These are phyloP conservation scores for Penicillium sp. DNA, from an alignment of 2,329 filamentous ascomycete species.

Conservation along the genomic window DNA sequence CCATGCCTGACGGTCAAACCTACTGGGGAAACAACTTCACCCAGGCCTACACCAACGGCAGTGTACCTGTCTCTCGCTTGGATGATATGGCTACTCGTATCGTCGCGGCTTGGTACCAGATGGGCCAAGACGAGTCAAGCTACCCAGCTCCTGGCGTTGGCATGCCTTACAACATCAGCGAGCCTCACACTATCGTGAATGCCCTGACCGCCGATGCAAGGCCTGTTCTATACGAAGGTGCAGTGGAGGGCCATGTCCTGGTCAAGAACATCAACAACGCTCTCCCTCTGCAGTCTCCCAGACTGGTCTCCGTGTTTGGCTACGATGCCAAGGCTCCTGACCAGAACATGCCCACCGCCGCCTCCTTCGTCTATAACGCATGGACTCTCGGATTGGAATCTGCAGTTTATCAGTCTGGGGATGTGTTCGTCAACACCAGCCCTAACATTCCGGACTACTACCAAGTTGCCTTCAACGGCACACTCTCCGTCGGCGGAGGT, in stretches of 20 bases:
- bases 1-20: conserved; percentile 64
- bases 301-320: conserved; percentile 56
- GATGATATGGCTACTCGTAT: conserved; percentile 61
- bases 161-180: conserved; percentile 41
- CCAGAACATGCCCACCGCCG: conserved; percentile 31
- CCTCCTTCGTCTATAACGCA: conserved; percentile 11
- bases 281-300: conserved; percentile 46
- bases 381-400: conserved; percentile 15
- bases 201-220: conserved; percentile 49
- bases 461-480: conserved; percentile 49
- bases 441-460: conserved; percentile 23
- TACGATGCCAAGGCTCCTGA: conserved; percentile 53
- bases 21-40: conserved; percentile 44
- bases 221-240: conserved; percentile 49
- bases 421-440: conserved; percentile 23
- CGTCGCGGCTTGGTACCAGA: conserved; percentile 50
- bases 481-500: conserved; percentile 50
- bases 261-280: conserved; percentile 54
- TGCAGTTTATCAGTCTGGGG: conserved; percentile 3
- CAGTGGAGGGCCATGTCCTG: conserved; percentile 59
- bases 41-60: conserved; percentile 61
- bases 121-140: conserved; percentile 44
- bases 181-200: conserved; percentile 52
- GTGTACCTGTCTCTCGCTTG: conserved; percentile 56
- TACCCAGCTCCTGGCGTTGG: conserved; percentile 45